Evolutionary conservation across 2,329 filamentous ascomycete species (phyloP), one percentile per base, ranked within the genome.

Genomic region (Pseudovirgaria hyperparasitica): DNA sequence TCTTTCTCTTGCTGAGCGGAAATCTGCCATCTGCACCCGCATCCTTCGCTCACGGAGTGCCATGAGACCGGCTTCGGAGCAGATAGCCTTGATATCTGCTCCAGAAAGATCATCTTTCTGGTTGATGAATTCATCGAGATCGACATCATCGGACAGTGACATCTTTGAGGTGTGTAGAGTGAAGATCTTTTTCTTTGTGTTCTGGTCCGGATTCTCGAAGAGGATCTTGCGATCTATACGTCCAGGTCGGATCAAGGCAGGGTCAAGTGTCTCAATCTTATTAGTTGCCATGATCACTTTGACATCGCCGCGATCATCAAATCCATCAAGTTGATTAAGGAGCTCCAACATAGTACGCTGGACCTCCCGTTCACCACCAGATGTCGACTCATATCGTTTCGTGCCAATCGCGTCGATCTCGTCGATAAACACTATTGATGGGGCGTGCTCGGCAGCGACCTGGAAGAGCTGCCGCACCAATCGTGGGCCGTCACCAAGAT

Each of bases 211-310:
- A 45, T 76, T 78, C 58, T 79, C 74, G 38, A 79, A 79, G 38
- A 79, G 62, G 52, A 98, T 98, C 72, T 98, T 98, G 45, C 90
- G 78, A 58, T 98, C 90, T 55, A 98, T 98, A 69, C 90, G 86
- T 38, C 90, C 90, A 23, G 90, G 90, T 41, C 90, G 79, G 50
- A 98, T 98, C 42, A 98, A 67, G 11, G 90, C 90, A 29, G 90
- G 90, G 50, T 98, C 92, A 16, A 98, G 69, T 4, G 84, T 92
- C 42, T 98, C 92, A 42, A 98, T 98, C 72, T 98, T 98, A 75
- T 98, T 98, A 41, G 90, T 98, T 9, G 90, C 92, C 86, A 98
- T 96, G 56, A 98, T 87, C 35, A 98, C 90, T 67, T 98, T 98
- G 58, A 98, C 87, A 52, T 98, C 90, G 42, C 90, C 92, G 34